Conservation (phyloP, 768 basidiomycete species). For the Suillus placidus region DNA sequence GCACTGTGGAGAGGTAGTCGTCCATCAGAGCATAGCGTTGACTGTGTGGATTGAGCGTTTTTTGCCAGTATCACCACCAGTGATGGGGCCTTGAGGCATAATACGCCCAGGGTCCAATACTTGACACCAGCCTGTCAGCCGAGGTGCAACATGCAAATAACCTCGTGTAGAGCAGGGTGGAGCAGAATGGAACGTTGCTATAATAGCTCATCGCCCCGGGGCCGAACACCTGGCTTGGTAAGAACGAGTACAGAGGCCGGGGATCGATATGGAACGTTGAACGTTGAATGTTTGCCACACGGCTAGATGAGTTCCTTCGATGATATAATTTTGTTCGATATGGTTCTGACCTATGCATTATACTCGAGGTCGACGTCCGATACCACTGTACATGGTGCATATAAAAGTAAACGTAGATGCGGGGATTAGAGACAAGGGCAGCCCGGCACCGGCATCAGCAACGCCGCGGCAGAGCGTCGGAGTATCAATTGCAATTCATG, state of each 20-base stretch:
- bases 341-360: background rate
- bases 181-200: background rate
- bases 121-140: background rate
- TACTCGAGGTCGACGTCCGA: background rate
- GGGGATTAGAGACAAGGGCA: background rate
- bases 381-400: background rate
- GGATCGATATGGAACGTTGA: background rate
- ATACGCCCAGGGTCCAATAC: background rate
- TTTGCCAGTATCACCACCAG: too few relatives aligned
- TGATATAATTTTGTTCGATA: background rate
- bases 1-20: background rate
- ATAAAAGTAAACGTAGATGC: background rate
- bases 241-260: background rate
- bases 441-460: background rate
- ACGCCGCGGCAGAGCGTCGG: background rate
- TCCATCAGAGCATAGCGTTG: background rate
- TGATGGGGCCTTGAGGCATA: background rate
- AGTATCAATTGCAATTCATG: background rate
- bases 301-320: too few relatives aligned
- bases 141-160: background rate
- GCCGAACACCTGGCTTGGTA: background rate
- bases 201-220: background rate
- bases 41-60: background rate
- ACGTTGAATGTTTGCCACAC: background rate
- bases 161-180: background rate